These are phyloP conservation scores for Pharnaceum exiguum DNA, from an alignment of 148 eudicot genomes.

Conservation along the genomic window DNA sequence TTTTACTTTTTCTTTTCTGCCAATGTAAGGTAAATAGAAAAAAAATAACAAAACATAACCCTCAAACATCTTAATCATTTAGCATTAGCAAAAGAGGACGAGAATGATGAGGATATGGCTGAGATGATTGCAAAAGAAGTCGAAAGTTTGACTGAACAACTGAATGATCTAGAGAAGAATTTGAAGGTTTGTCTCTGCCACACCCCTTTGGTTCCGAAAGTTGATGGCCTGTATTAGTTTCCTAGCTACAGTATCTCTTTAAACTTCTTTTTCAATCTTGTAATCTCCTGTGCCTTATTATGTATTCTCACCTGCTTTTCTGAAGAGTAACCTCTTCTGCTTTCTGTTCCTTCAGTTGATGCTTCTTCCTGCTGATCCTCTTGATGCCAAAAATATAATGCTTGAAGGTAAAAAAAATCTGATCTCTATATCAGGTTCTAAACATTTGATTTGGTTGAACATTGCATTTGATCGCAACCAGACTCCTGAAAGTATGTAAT, in stretches of 20 bases:
- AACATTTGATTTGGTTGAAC: not conserved
- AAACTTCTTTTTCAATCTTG: not conserved
- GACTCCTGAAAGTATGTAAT: not conserved
- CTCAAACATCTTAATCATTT: too few relatives aligned
- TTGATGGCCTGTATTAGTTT: not conserved
- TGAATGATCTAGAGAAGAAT: constrained; percentile 69
- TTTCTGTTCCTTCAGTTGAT: constrained; percentile 41
- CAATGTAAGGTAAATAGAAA: too few relatives aligned
- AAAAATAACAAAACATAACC: too few relatives aligned
- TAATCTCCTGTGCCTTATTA: not conserved
- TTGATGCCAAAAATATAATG: constrained; percentile 87
- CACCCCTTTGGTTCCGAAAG: not conserved
- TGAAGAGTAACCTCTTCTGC: not conserved
- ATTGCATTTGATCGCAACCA: not conserved
- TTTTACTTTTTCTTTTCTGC: too few relatives aligned
- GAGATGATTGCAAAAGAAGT: constrained; percentile 84
- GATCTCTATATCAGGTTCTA: too few relatives aligned
- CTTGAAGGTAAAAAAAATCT: constrained; percentile 82
- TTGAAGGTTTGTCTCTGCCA: constrained; percentile 53
- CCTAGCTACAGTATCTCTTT: not conserved
- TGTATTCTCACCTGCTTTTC: not conserved
- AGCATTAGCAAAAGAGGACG: constrained; percentile 80
- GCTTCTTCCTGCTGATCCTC: constrained; percentile 94
- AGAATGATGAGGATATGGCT: constrained; percentile 77
- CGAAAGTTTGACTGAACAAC: constrained; percentile 52